phyloP scores from a whole-genome alignment of 176 grass and related monocot genomes.

The Zizania latifolia region DNA sequence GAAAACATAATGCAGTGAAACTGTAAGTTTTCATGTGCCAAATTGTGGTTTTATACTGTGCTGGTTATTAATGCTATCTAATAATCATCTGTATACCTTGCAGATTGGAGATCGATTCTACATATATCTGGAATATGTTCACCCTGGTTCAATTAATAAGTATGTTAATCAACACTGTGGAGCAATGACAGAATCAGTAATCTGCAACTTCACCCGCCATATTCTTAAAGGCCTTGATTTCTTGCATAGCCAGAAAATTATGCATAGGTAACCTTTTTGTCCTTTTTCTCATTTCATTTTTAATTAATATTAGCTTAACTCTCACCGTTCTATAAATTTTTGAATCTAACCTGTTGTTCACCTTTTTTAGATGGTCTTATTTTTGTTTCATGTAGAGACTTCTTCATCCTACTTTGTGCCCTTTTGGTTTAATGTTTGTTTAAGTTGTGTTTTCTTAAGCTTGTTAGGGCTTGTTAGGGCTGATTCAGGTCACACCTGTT shows the following conservation, averaged over 20 bases:
- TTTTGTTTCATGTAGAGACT: not conserved
- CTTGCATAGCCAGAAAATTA: conserved; percentile 95
- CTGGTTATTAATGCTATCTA: conserved; percentile 24
- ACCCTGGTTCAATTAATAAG: conserved; percentile 97
- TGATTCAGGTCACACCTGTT: not conserved
- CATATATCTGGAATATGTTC: conserved; percentile 96
- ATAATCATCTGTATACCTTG: conserved; percentile 1
- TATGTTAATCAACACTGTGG: conserved; percentile 83
- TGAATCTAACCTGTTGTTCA: not conserved
- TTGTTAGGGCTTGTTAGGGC: not conserved
- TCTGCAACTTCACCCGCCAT: conserved; percentile 94
- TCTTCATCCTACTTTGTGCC: not conserved
- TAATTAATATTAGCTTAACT: not conserved
- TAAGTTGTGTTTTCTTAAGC: conserved; percentile 17
- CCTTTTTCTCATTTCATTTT: not conserved
- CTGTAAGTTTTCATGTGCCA: conserved; percentile 53
- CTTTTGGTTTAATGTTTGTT: conserved; percentile 12
- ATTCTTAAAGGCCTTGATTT: conserved; percentile 84
- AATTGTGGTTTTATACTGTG: not conserved
- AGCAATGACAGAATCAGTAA: conserved; percentile 88
- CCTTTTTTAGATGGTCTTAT: not conserved
- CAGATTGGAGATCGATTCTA: conserved; percentile 77
- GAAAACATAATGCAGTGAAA: conserved; percentile 96
- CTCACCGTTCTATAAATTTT: not conserved
- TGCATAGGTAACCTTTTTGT: conserved; percentile 30